Conservation (phyloP, 129 eudicot species). For the Artemisia argyi region DNA sequence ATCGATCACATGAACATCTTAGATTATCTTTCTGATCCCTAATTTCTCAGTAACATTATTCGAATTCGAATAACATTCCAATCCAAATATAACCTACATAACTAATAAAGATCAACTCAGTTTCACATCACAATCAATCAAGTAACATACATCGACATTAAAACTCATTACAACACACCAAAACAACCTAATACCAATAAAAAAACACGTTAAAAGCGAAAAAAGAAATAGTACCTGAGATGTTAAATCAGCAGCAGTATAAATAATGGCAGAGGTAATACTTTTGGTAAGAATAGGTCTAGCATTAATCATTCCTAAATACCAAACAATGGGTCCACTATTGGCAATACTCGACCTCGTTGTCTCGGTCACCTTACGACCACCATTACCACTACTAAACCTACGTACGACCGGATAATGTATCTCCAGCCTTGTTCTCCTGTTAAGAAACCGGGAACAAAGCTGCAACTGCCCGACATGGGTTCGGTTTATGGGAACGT, state of each 20-base stretch:
- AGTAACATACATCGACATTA: too few species aligned
- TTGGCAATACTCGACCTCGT: constrained; percentile 27
- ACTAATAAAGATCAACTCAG: too few species aligned
- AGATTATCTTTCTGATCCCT: too few species aligned
- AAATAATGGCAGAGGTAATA: constrained; percentile 65
- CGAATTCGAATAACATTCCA: too few species aligned
- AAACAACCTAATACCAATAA: background rate
- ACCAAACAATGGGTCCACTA: constrained; percentile 66
- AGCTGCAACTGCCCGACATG: constrained; percentile 28
- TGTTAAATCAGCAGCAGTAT: constrained; percentile 80
- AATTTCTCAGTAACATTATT: too few species aligned
- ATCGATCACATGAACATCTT: too few species aligned
- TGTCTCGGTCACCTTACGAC: constrained; percentile 27
- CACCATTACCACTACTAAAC: background rate
- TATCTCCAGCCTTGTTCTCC: constrained; percentile 21
- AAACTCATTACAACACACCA: background rate
- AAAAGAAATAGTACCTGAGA: constrained; percentile 84
- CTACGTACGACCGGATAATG: too few species aligned
- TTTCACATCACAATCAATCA: too few species aligned
- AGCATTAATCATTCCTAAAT: constrained; percentile 65
- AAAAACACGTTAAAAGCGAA: too few species aligned
- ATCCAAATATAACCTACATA: background rate
- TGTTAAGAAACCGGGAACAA: constrained; percentile 26
- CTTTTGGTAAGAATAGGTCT: constrained; percentile 85
- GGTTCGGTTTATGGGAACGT: constrained; percentile 24